Conservation (phyloP, 345 rosid species). For the Aquilaria malaccensis region DNA sequence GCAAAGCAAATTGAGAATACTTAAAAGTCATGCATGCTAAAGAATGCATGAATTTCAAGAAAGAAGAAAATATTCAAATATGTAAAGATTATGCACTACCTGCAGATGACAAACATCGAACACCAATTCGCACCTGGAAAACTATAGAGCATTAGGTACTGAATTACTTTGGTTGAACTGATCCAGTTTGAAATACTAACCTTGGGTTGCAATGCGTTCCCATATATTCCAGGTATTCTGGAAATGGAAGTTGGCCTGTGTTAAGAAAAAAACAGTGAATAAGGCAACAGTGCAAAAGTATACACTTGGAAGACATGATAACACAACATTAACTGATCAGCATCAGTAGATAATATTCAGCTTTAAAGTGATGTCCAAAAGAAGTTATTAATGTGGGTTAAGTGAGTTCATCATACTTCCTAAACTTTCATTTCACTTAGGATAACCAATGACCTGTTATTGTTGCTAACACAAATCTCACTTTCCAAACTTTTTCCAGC, state of each 20-base stretch:
- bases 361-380: too few relatives aligned
- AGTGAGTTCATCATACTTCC: too few relatives aligned
- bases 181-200: constrained; percentile 30
- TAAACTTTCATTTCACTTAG: too few relatives aligned
- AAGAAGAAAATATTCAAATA: not conserved
- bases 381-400: too few relatives aligned
- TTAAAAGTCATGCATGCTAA: not conserved
- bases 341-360: not conserved
- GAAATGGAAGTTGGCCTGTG: constrained; percentile 42
- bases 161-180: not conserved
- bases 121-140: constrained; percentile 58
- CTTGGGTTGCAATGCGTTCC: constrained; percentile 34
- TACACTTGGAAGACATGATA: constrained; percentile 6
- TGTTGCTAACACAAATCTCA: too few relatives aligned
- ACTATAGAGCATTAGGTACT: constrained; percentile 17
- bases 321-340: not conserved
- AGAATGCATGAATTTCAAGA: not conserved
- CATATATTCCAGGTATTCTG: constrained; percentile 26
- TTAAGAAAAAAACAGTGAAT: not conserved
- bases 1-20: not conserved
- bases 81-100: constrained; percentile 57
- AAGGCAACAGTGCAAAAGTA: constrained; percentile 4
- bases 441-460: too few relatives aligned
- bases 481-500: too few relatives aligned
- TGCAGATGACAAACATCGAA: constrained; percentile 61